Evolutionary conservation across 2,329 filamentous ascomycete genomes (phyloP), one percentile per base, ranked within the genome.

Genomic region (Colletotrichum sp.): DNA sequence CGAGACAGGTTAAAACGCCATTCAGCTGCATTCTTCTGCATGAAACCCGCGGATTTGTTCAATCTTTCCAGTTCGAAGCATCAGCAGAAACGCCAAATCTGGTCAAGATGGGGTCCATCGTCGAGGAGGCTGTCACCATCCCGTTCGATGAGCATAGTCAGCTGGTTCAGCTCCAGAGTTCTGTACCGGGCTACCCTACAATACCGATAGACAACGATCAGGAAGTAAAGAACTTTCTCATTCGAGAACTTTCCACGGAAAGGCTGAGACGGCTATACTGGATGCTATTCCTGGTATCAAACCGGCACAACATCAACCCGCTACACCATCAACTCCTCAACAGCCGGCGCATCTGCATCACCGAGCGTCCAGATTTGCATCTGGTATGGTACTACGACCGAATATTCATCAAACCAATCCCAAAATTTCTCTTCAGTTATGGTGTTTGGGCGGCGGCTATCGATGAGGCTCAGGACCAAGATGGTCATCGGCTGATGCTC

Each of bases 381-480:
- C 78, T 86, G 0, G 80, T 85, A 7, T 83, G 82, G 81, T 70
- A 77, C 24, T 68, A 81, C 26, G 69, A 78, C 6, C 76, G 77
- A 3, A 81, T 84, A n/a, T 83, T 81, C 63, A 77, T 85, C 32
- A 85, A 85, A 63, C 83, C 82, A 12, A 68, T 85, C 1, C 83
- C 83, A 3, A 9, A 30, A 2, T 84, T 81, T 66, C 79, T 85
- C 10, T 59, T 81, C 10, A 77, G 78, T 16, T 63, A 79, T 6
- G 32, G 74, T 1, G 81, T 84, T 55, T 84, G 83, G 81, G 3
- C 9, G 39, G 39, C 39, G 39, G 39, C 39, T 48, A 48, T 48
- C 9, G 39, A 48, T n/a, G 8, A 13, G 18, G 21, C 24, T 52
- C 16, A 4, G 18, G 30, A 14, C 8, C 1, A n/a, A 18, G 30